Evolutionary conservation across 495 filamentous ascomycete species (phyloP).

Genomic region (Astrocystis sublimbata): DNA sequence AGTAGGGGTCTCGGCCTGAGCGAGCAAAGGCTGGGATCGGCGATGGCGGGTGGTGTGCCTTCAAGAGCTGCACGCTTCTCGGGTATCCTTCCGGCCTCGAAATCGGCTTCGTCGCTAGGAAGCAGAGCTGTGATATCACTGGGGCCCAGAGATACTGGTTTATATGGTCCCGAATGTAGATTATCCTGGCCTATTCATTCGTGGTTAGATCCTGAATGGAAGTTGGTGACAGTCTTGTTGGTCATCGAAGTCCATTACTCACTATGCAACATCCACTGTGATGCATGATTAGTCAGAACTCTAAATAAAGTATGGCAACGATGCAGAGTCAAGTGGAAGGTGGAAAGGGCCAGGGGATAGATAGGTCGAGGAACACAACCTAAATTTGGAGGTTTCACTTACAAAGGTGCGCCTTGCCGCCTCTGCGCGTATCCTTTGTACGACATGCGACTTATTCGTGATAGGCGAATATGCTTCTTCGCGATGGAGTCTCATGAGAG

Average conservation of each 20-base stretch:
- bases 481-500: slow-evolving; percentile 50
- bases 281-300: slow-evolving; percentile 1
- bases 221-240: neutral
- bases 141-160: slow-evolving; percentile 47
- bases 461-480: slow-evolving; percentile 50
- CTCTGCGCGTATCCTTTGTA: slow-evolving; percentile 39
- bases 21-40: slow-evolving; percentile 43
- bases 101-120: slow-evolving; percentile 50
- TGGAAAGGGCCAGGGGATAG: neutral
- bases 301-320: neutral
- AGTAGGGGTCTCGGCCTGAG: slow-evolving; percentile 47
- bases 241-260: neutral
- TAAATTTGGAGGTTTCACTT: slow-evolving; percentile 12
- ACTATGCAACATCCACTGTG: slow-evolving; percentile 54
- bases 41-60: slow-evolving; percentile 47
- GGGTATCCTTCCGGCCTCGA: slow-evolving; percentile 43
- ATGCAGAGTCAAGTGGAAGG: neutral
- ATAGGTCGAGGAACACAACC: neutral
- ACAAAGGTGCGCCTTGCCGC: slow-evolving; percentile 51
- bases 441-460: slow-evolving; percentile 40
- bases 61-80: slow-evolving; percentile 51
- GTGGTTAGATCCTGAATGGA: too few species aligned
- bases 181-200: slow-evolving; percentile 45
- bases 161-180: slow-evolving; percentile 48
- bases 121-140: slow-evolving; percentile 53